phyloP scores from a whole-genome alignment of 768 basidiomycete species.

The Krasilnikovozyma curviuscula region DNA sequence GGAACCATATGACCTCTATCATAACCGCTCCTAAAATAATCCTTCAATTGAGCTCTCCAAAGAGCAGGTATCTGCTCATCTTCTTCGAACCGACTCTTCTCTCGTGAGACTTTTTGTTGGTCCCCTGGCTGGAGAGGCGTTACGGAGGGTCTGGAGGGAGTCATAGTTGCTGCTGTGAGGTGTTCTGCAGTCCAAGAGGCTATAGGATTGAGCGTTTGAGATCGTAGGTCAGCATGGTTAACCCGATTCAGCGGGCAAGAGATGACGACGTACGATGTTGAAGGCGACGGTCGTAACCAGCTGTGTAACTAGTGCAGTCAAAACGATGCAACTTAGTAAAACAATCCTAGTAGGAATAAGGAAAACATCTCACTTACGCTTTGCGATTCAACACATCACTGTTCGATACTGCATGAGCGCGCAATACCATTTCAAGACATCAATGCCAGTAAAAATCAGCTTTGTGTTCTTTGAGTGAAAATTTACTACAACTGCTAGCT shows the following conservation, averaged over 20 bases:
- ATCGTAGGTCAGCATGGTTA: background rate
- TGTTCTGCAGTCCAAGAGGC: slow-evolving; percentile 72
- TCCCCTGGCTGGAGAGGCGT: slow-evolving; percentile 10
- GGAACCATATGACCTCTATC: slow-evolving; percentile 98
- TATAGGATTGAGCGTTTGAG: background rate
- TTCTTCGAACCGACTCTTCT: slow-evolving; percentile 61
- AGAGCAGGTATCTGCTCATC: slow-evolving; percentile 52
- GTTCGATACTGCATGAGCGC: slow-evolving; percentile 46
- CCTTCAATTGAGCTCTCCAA: slow-evolving; percentile 67
- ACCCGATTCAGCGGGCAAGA: background rate
- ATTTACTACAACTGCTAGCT: too few species aligned
- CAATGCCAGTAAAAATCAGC: too few species aligned
- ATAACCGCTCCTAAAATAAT: slow-evolving; percentile 40
- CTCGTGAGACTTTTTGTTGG: slow-evolving; percentile 40
- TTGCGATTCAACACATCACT: slow-evolving; percentile 57
- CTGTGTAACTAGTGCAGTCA: slow-evolving; percentile 25
- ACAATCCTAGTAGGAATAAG: too few species aligned
- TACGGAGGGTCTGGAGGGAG: slow-evolving; percentile 14
- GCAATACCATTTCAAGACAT: too few species aligned
- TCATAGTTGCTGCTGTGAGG: slow-evolving; percentile 55
- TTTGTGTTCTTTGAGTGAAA: too few species aligned
- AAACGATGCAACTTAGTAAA: too few species aligned
- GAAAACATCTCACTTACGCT: too few species aligned
- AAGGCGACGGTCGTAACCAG: slow-evolving; percentile 73
- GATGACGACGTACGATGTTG: slow-evolving; percentile 53